A percentile compares a stretch with the other conserved stretches of the same genome.
Evolutionary conservation across 108 stramenopile species (phyloP).

Genomic region (Schizochytrium sp.): DNA sequence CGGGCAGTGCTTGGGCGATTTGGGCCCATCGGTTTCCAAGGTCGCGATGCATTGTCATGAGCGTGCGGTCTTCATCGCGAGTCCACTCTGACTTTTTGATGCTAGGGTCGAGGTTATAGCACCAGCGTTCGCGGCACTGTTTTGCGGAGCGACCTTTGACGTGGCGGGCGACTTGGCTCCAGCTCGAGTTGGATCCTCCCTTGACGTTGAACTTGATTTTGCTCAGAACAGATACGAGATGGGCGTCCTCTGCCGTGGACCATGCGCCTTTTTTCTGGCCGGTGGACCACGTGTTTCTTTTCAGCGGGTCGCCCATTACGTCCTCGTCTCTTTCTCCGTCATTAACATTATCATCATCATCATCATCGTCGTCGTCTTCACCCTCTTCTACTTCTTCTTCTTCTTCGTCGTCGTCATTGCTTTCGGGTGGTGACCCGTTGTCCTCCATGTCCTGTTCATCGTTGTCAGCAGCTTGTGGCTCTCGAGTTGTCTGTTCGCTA

Average conservation of each 20-base stretch:
- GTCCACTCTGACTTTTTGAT: constrained; percentile 44
- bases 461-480: too few species aligned
- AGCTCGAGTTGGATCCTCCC: constrained; percentile 20
- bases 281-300: neutral
- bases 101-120: constrained; percentile 47
- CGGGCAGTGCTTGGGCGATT: constrained; percentile 28
- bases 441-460: too few species aligned
- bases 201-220: neutral
- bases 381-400: too few species aligned
- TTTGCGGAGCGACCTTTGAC: constrained; percentile 42
- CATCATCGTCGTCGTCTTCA: too few species aligned
- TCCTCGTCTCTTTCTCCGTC: neutral
- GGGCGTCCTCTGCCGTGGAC: neutral
- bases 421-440: too few species aligned
- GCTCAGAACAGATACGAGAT: neutral
- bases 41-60: constrained; percentile 28
- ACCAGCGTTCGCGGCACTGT: constrained; percentile 57
- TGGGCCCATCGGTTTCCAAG: constrained; percentile 35
- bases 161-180: constrained; percentile 30
- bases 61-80: constrained; percentile 35
- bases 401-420: too few species aligned
- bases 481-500: too few species aligned
- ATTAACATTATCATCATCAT: neutral
- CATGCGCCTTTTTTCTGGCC: neutral
- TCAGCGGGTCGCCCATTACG: neutral